Evolutionary conservation across 345 rosid species (phyloP).

Genomic region (Laguncularia racemosa): DNA sequence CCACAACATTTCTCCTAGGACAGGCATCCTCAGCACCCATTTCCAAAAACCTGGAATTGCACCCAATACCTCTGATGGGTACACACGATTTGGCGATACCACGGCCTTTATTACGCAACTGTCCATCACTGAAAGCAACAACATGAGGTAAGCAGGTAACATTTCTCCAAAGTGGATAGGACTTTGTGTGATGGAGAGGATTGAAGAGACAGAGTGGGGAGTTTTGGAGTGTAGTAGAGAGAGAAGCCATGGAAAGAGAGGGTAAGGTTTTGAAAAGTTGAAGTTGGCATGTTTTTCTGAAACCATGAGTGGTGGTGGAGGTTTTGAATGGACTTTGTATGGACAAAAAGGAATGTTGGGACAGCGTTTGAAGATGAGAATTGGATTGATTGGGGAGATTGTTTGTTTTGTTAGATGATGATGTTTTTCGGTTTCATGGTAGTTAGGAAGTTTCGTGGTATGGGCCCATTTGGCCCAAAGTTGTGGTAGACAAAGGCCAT

Average conservation of each 20-base stretch:
- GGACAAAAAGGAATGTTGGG: not conserved
- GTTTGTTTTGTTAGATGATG: too few relatives aligned
- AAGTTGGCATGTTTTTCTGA: not conserved
- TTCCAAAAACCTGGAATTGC: constrained; percentile 31
- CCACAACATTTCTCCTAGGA: constrained; percentile 19
- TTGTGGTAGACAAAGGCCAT: too few relatives aligned
- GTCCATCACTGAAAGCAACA: constrained; percentile 17
- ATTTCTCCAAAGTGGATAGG: constrained; percentile 9
- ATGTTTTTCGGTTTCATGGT: too few relatives aligned
- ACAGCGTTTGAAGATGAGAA: too few relatives aligned
- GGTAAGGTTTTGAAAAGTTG: not conserved
- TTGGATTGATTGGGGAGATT: too few relatives aligned
- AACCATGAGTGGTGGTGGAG: not conserved
- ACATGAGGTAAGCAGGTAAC: not conserved
- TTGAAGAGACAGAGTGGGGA: constrained; percentile 19
- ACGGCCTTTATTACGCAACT: not conserved
- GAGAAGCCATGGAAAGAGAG: constrained; percentile 38
- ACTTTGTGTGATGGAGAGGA: constrained; percentile 5
- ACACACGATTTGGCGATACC: constrained; percentile 2
- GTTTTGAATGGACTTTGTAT: constrained; percentile 20
- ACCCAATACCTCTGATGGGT: constrained; percentile 9
- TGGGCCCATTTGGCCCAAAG: too few relatives aligned
- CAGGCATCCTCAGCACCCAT: constrained; percentile 24
- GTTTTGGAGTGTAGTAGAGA: constrained; percentile 21
- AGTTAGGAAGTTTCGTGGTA: too few relatives aligned